Evolutionary conservation across 176 grass and related monocot species (phyloP), one percentile per base, ranked within the genome.

Genomic region (Poa annua): DNA sequence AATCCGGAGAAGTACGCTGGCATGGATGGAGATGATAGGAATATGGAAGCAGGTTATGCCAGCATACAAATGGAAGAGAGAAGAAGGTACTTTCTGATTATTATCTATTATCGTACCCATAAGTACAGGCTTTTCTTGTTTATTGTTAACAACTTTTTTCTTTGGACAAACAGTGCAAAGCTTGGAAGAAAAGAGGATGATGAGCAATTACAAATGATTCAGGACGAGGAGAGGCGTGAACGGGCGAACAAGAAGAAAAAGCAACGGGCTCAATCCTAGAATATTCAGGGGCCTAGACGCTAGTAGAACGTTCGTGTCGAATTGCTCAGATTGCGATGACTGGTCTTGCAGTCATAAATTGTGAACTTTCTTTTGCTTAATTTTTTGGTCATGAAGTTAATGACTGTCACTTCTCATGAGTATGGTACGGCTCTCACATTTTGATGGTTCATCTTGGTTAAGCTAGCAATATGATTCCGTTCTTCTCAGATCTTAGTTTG

Each of bases 21-120:
- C 72, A 80, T 24, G 25, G 92, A 95, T 68, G 91, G 88, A 39
- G 92, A 95, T 65, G 90, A 90, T 26, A 85, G 87, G 51, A 73
- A 95, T 76, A 98, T 98, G 96, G 96, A 90, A 80, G 91, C 81
- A 59, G 85, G 79, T 75, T 98, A 90, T 60, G 75, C 90, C 74
- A 83, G 79, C 29, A 93, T 98, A 77, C 83, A 93, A 14, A 93
- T 86, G 64, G 96, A 98, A 88, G 96, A 98, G 66, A 92, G 29
- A 24, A 81, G 76, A 38, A 95, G 92, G 96, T 98, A 94, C 41
- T 7, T 48, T 26, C 41, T 48, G 25, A 14, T 33, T 34, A 14
- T 33, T 34, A 13, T 29, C 59, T 34, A 26, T 51, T 11, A 57
- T 56, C 22, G 8, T 73, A 19, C 21, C 15, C 7, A 50, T 29